These are phyloP conservation scores for Torulaspora maleeae DNA, from an alignment of 805 yeast genomes.

Conservation along the genomic window DNA sequence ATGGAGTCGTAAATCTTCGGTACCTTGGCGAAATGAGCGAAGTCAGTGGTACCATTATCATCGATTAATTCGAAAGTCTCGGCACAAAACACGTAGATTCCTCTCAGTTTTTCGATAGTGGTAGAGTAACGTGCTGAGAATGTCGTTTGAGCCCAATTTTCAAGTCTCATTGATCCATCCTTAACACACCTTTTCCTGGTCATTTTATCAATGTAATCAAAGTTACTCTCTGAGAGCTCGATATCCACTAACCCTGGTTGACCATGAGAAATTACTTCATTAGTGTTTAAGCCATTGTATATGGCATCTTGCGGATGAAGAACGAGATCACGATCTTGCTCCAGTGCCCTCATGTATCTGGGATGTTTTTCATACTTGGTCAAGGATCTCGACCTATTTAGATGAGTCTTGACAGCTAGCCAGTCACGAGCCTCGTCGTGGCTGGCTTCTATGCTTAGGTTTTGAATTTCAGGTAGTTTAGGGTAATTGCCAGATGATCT, in stretches of 20 bases:
- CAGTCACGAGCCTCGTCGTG: constrained; percentile 44
- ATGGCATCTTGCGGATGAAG: constrained; percentile 55
- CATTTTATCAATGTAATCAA: constrained; percentile 43
- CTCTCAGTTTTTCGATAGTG: constrained; percentile 58
- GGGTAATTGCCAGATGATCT: constrained; percentile 28
- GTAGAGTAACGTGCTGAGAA: constrained; percentile 50
- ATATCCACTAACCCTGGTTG: constrained; percentile 32
- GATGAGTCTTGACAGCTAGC: constrained; percentile 53
- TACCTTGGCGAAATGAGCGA: constrained; percentile 36
- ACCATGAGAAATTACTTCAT: constrained; percentile 40
- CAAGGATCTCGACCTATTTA: constrained; percentile 69
- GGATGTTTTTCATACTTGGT: constrained; percentile 62
- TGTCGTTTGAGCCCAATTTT: constrained; percentile 50
- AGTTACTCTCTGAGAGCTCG: constrained; percentile 32
- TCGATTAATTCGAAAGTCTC: constrained; percentile 51
- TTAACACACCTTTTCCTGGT: constrained; percentile 38
- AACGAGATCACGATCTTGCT: constrained; percentile 56
- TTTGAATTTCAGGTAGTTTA: constrained; percentile 28
- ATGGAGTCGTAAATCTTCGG: constrained; percentile 42
- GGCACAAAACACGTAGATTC: constrained; percentile 57
- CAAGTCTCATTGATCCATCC: constrained; percentile 44
- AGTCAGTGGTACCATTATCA: constrained; percentile 36
- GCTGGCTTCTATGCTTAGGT: constrained; percentile 24
- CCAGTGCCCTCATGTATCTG: constrained; percentile 60
- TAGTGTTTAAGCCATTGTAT: constrained; percentile 43